phyloP scores from a whole-genome alignment of 176 grass and related monocot species.

The Juncus inflexus region DNA sequence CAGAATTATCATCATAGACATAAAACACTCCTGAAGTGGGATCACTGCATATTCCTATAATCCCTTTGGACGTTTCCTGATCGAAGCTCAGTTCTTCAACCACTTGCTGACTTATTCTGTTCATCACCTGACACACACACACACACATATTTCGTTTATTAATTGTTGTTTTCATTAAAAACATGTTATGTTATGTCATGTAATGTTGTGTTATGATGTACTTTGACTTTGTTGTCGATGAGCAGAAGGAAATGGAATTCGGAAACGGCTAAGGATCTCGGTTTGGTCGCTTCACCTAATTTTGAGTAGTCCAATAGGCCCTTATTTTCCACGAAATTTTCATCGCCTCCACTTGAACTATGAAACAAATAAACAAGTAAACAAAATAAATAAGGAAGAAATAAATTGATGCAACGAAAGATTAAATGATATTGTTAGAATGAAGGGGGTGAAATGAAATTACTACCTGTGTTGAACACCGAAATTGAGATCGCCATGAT shows the following conservation, averaged over 20 bases:
- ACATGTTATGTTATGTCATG: background rate
- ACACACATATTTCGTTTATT: conserved; percentile 19
- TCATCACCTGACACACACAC: conserved; percentile 57
- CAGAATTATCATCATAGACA: conserved; percentile 90
- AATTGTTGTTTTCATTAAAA: background rate
- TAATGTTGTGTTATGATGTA: conserved; percentile 13
- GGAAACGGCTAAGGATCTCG: conserved; percentile 78
- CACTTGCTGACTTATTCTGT: conserved; percentile 88
- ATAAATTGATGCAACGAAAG: background rate
- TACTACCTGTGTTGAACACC: conserved; percentile 85
- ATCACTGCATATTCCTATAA: conserved; percentile 89
- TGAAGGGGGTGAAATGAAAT: conserved; percentile 10
- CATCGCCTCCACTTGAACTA: conserved; percentile 83
- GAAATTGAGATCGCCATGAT: conserved; percentile 94
- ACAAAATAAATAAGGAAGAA: background rate
- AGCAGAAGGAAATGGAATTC: conserved; percentile 95
- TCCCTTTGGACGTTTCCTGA: conserved; percentile 74
- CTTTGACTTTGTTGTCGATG: conserved; percentile 81
- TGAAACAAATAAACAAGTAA: conserved; percentile 11
- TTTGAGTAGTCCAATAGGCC: conserved; percentile 89
- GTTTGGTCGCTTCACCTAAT: conserved; percentile 61
- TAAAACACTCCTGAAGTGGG: conserved; percentile 80
- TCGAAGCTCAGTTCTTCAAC: conserved; percentile 86
- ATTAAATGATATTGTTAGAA: conserved; percentile 20
- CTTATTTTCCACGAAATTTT: conserved; percentile 99